phyloP scores from a whole-genome alignment of 441 rosid species.

The Syzygium syzygioides region DNA sequence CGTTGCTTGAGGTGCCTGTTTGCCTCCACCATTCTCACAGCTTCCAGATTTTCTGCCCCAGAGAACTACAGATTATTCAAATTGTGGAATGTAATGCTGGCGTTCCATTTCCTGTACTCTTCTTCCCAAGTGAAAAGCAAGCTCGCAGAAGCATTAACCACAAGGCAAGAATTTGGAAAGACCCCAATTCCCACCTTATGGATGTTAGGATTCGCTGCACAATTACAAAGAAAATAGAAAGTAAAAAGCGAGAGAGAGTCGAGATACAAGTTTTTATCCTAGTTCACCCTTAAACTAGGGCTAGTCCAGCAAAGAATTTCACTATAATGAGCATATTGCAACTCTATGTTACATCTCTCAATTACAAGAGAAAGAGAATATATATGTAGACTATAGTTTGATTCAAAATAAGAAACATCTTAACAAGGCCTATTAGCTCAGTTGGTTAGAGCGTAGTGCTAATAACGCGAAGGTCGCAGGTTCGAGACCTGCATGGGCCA shows the following conservation, averaged over 20 bases:
- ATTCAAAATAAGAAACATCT: no score
- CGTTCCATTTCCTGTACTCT: constrained; percentile 30
- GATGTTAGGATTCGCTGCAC: no score
- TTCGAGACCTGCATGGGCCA: constrained; percentile 21
- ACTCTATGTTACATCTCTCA: no score
- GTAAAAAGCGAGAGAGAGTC: constrained; percentile 29
- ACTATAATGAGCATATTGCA: no score
- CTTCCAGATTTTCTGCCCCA: constrained; percentile 31
- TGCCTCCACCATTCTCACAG: constrained; percentile 14
- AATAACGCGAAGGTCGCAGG: constrained; percentile 23
- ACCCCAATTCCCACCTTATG: not conserved
- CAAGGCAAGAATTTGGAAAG: constrained; percentile 47
- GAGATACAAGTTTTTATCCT: no score
- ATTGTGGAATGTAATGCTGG: constrained; percentile 37
- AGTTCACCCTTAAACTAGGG: no score
- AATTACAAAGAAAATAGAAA: not conserved
- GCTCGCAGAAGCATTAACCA: constrained; percentile 55
- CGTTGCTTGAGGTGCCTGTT: not conserved
- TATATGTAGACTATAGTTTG: no score
- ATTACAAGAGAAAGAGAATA: no score
- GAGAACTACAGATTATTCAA: constrained; percentile 33
- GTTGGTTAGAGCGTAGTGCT: constrained; percentile 11
- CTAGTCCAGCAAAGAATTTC: no score
- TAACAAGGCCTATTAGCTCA: not conserved
- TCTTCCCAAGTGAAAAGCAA: constrained; percentile 64